Conservation (phyloP, 1,284 basidiomycete genomes). For the Rugosomyces carneus region DNA sequence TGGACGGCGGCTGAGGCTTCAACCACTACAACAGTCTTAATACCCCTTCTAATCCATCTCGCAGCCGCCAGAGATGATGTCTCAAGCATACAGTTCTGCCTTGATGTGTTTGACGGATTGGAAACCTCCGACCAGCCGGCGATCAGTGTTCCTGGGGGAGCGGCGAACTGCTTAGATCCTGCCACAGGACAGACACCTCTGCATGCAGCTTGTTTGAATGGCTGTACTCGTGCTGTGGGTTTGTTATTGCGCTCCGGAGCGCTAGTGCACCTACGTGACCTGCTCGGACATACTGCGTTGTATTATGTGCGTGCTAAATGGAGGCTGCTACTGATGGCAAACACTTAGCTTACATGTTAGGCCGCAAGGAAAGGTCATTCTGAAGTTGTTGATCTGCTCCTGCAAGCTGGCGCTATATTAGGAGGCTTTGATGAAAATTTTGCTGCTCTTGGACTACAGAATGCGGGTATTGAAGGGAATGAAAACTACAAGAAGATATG, state of each 20-base stretch:
- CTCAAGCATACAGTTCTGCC: slow-evolving; percentile 55
- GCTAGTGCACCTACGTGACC: slow-evolving; percentile 79
- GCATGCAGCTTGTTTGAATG: slow-evolving; percentile 76
- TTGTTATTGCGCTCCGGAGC: slow-evolving; percentile 73
- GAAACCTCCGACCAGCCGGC: slow-evolving; percentile 24
- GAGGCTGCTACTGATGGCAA: background rate
- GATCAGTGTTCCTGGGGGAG: slow-evolving; percentile 49
- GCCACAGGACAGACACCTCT: slow-evolving; percentile 72
- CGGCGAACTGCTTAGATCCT: slow-evolving; percentile 65
- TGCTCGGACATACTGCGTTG: slow-evolving; percentile 74
- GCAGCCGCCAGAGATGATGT: slow-evolving; percentile 65
- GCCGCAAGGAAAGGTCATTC: slow-evolving; percentile 64
- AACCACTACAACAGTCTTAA: slow-evolving; percentile 59
- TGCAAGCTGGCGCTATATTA: slow-evolving; percentile 71
- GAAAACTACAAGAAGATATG: slow-evolving; percentile 43
- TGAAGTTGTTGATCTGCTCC: slow-evolving; percentile 58
- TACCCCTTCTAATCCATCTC: slow-evolving; percentile 74
- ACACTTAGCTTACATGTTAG: slow-evolving; percentile 28
- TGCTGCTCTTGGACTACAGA: slow-evolving; percentile 42
- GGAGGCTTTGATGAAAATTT: slow-evolving; percentile 63
- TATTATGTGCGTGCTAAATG: slow-evolving; percentile 56
- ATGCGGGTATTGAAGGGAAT: slow-evolving; percentile 41
- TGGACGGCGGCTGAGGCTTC: slow-evolving; percentile 69
- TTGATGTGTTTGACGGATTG: slow-evolving; percentile 27
- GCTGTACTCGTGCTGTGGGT: slow-evolving; percentile 48